A percentile compares a stretch with the other conserved stretches of the same genome.
Conservation (phyloP, 164 flowering plant species). For the Magnolia kwangsiensis region DNA sequence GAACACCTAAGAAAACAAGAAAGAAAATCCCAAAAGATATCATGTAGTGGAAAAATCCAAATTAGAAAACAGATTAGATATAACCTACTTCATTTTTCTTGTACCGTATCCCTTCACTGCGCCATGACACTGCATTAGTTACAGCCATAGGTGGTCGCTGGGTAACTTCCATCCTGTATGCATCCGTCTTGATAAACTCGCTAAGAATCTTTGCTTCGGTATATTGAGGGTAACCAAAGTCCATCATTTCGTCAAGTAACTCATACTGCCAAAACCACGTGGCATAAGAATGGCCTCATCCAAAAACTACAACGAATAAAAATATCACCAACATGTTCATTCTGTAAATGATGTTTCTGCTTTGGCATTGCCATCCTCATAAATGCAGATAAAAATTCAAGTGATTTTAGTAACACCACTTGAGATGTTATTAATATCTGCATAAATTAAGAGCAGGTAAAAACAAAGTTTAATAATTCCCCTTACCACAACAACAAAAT, state of each 20-base stretch:
- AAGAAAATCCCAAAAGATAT: slow-evolving; percentile 3
- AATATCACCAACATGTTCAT: not conserved
- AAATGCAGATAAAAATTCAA: not conserved
- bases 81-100: slow-evolving; percentile 88
- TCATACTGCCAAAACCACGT: slow-evolving; percentile 63
- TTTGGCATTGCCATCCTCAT: not conserved
- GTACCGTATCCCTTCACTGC: slow-evolving; percentile 96
- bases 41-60: not conserved
- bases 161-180: slow-evolving; percentile 95
- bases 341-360: not conserved
- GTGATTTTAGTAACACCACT: not conserved
- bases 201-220: slow-evolving; percentile 97
- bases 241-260: slow-evolving; percentile 99
- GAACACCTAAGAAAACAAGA: slow-evolving; percentile 58
- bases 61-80: not conserved
- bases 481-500: slow-evolving; percentile 96
- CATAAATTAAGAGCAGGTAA: not conserved
- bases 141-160: slow-evolving; percentile 99
- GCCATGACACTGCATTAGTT: slow-evolving; percentile 99
- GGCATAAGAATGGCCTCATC: not conserved
- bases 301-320: not conserved
- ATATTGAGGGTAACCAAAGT: slow-evolving; percentile 97
- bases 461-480: not conserved
- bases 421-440: not conserved
- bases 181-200: slow-evolving; percentile 99